These are phyloP conservation scores for Coemansia umbellata DNA, from an alignment of 192 early-diverging fungal genomes.

Conservation along the genomic window DNA sequence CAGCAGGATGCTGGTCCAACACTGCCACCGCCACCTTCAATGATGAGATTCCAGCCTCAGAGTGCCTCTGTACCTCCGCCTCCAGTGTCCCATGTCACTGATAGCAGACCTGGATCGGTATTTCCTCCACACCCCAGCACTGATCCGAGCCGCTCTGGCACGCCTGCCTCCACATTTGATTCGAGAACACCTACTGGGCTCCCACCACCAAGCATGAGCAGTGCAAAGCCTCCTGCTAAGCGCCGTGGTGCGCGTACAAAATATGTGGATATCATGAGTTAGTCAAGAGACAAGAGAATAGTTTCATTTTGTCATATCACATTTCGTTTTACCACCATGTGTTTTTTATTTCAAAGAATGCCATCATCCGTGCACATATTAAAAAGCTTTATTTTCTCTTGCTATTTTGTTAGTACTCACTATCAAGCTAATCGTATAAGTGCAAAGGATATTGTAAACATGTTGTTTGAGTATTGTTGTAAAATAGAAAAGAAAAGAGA, in stretches of 20 bases:
- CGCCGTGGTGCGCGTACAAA: constrained; percentile 47
- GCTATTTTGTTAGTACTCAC: no score
- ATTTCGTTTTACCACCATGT: no score
- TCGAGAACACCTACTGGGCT: background rate
- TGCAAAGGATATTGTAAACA: no score
- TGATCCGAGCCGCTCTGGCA: constrained; percentile 23
- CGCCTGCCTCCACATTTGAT: constrained; percentile 18
- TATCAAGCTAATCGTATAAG: no score
- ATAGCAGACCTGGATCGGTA: constrained; percentile 1
- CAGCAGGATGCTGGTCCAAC: constrained; percentile 28
- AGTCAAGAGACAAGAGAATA: no score
- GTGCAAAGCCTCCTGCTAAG: constrained; percentile 10
- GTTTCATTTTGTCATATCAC: no score
- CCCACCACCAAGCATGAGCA: constrained; percentile 14
- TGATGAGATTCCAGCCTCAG: constrained; percentile 29
- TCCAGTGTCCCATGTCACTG: background rate
- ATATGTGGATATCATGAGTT: constrained; percentile 52
- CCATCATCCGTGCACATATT: no score
- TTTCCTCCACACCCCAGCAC: constrained; percentile 16
- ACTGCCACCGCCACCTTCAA: constrained; percentile 42
- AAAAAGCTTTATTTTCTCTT: no score
- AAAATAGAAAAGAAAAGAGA: no score
- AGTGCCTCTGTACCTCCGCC: constrained; percentile 16
- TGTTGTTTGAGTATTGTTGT: no score
- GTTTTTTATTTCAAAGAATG: no score